Percentiles rank a stretch among this genome's conserved stretches.
Evolutionary conservation across 176 grass and related monocot species (phyloP).

Genomic region (Oryza officinalis): DNA sequence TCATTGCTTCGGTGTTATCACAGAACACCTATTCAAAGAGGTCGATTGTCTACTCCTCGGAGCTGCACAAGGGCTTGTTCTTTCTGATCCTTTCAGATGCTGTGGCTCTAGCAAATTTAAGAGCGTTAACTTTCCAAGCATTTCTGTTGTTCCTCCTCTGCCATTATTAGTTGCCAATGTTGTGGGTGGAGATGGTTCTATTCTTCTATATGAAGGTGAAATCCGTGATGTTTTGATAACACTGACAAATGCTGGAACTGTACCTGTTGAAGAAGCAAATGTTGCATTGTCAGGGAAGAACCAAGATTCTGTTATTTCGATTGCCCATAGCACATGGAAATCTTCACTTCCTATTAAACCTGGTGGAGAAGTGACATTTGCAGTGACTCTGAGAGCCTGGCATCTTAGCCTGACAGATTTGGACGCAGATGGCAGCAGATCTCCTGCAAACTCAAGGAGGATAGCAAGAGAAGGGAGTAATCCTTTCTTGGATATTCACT

Average conservation of each 20-base stretch:
- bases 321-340: constrained; percentile 72
- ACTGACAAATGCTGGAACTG: constrained; percentile 92
- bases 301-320: constrained; percentile 89
- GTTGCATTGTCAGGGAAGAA: constrained; percentile 93
- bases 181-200: constrained; percentile 89
- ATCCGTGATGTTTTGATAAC: constrained; percentile 88
- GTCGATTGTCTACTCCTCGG: constrained; percentile 92
- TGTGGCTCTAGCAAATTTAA: constrained; percentile 96
- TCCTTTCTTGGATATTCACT: constrained; percentile 89
- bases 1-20: constrained; percentile 98
- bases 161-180: constrained; percentile 87
- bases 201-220: constrained; percentile 98
- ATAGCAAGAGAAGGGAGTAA: constrained; percentile 83
- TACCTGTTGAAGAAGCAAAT: constrained; percentile 93
- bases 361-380: constrained; percentile 89
- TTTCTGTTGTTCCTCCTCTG: constrained; percentile 74
- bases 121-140: constrained; percentile 72
- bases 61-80: constrained; percentile 95
- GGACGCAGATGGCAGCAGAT: constrained; percentile 73
- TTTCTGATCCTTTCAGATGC: constrained; percentile 98
- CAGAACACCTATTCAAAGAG: constrained; percentile 98
- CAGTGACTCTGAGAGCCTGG: constrained; percentile 91
- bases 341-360: constrained; percentile 92
- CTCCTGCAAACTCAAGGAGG: constrained; percentile 64
- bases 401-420: constrained; percentile 79